phyloP scores from a whole-genome alignment of 2,329 filamentous ascomycete species.

The Talaromyces sp. region DNA sequence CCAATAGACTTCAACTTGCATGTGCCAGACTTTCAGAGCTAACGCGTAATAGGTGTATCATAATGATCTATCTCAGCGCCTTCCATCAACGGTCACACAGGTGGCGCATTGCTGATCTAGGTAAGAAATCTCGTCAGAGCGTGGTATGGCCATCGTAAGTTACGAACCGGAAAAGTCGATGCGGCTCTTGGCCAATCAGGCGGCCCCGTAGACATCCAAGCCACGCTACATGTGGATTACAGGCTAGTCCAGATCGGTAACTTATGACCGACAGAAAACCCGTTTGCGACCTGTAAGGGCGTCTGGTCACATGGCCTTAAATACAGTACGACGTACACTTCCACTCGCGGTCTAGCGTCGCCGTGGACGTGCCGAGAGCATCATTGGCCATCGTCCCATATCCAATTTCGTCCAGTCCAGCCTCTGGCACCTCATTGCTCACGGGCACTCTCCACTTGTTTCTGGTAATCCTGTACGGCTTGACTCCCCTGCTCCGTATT shows the following conservation, averaged over 20 bases:
- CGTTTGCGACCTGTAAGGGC: not conserved
- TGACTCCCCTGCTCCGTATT: not conserved
- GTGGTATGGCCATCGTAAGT: not conserved
- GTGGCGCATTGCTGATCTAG: not conserved
- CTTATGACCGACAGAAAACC: not conserved
- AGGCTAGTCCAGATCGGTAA: not conserved
- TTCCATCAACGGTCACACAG: not conserved
- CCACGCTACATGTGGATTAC: not conserved
- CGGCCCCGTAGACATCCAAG: not conserved
- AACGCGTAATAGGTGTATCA: not conserved
- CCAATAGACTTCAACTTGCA: too few relatives aligned
- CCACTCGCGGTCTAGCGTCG: not conserved
- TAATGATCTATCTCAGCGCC: not conserved
- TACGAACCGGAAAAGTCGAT: not conserved
- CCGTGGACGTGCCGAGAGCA: conserved; percentile 5
- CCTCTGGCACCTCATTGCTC: not conserved
- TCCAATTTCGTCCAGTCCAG: conserved; percentile 3
- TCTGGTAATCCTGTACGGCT: not conserved
- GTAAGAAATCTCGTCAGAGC: not conserved
- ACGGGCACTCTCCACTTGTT: not conserved
- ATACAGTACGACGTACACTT: not conserved
- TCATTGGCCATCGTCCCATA: not conserved
- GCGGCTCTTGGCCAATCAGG: conserved; percentile 1
- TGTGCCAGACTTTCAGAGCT: not conserved
- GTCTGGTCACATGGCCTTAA: not conserved